Percentiles rank a stretch among this genome's conserved stretches.
Evolutionary conservation across 805 yeast genomes (phyloP).

Genomic region (Tetrapisispora namnaoensis): DNA sequence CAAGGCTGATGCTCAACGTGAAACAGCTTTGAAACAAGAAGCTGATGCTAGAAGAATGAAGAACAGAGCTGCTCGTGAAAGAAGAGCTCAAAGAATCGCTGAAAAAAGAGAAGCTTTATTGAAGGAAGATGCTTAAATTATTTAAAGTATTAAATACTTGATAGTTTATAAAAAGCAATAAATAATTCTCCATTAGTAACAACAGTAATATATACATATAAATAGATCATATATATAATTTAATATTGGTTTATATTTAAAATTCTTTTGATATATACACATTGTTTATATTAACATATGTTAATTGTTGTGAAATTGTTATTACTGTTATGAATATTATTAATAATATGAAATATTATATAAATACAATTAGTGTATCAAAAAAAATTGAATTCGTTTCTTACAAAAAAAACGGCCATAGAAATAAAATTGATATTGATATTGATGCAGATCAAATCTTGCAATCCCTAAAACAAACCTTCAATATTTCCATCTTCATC

Average conservation of each 20-base stretch:
- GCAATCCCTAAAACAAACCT: constrained; percentile 62
- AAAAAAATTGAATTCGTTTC: background rate
- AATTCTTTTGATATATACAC: background rate
- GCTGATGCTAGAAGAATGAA: constrained; percentile 98
- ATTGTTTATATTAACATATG: too few species aligned
- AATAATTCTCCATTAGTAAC: background rate
- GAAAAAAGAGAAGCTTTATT: constrained; percentile 97
- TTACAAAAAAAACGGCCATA: too few species aligned
- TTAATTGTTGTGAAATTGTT: too few species aligned
- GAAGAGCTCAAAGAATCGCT: constrained; percentile 93
- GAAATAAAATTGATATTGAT: background rate
- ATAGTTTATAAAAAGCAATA: background rate
- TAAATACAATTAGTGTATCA: background rate
- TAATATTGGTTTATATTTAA: background rate
- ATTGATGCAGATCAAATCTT: background rate
- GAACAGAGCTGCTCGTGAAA: constrained; percentile 99
- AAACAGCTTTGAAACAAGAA: constrained; percentile 96
- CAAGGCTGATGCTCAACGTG: constrained; percentile 99
- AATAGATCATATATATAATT: too few species aligned
- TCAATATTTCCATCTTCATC: constrained; percentile 84
- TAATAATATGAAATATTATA: background rate
- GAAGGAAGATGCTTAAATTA: constrained; percentile 48
- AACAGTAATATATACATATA: background rate
- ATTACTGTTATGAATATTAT: background rate
- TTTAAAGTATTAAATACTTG: background rate